Conservation (phyloP, 2,329 filamentous ascomycete genomes). For the Xylariaceae sp. region DNA sequence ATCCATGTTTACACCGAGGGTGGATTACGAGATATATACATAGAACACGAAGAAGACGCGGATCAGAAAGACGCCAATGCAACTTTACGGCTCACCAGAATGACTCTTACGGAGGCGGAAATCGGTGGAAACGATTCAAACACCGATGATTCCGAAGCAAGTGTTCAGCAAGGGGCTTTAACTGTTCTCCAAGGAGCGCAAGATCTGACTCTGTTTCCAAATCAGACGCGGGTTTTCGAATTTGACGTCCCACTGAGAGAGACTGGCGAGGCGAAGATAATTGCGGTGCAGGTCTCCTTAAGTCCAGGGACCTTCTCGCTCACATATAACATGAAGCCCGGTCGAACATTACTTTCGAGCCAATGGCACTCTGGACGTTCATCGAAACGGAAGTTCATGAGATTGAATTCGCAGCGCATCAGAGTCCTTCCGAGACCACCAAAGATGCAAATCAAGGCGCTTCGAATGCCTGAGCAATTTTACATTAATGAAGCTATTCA, state of each 20-base stretch:
- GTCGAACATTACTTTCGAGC: conserved; percentile 37
- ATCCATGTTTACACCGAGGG: conserved; percentile 54
- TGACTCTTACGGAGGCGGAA: conserved; percentile 23
- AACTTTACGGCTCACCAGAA: conserved; percentile 19
- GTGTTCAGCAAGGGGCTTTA: conserved; percentile 28
- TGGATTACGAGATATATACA: conserved; percentile 49
- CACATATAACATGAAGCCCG: conserved; percentile 56
- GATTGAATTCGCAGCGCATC: conserved; percentile 51
- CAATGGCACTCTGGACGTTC: conserved; percentile 48
- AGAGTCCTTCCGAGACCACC: conserved; percentile 83
- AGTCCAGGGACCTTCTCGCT: conserved; percentile 62
- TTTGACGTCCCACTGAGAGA: conserved; percentile 72
- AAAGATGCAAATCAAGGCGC: conserved; percentile 72
- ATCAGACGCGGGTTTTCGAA: conserved; percentile 64
- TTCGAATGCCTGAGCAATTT: conserved; percentile 62
- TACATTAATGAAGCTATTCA: conserved; percentile 77
- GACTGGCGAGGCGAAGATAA: conserved; percentile 67
- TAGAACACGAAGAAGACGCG: conserved; percentile 40
- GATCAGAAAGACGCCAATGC: conserved; percentile 7
- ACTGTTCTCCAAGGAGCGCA: conserved; percentile 48
- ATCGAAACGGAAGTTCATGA: conserved; percentile 42
- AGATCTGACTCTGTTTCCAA: conserved; percentile 61
- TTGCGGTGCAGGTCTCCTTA: conserved; percentile 59
- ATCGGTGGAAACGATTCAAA: conserved; percentile 29
- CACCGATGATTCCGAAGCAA: conserved; percentile 25